Evolutionary conservation across 306 rosid species (phyloP).

Genomic region (Pueraria montana): DNA sequence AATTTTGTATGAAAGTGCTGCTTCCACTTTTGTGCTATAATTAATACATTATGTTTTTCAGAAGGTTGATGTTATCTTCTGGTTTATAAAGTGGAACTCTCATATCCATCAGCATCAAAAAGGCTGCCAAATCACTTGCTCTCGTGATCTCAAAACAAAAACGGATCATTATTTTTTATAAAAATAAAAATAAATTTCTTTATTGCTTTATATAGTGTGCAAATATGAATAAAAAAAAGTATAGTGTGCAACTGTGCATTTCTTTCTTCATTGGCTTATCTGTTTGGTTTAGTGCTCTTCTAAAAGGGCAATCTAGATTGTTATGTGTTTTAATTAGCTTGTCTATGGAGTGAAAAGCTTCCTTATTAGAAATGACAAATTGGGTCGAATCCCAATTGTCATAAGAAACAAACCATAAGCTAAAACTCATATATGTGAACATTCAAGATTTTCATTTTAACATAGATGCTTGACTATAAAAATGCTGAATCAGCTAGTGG

Average conservation of each 20-base stretch:
- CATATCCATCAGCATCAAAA: constrained; percentile 47
- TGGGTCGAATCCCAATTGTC: neutral
- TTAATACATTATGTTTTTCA: constrained; percentile 41
- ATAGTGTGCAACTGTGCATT: neutral
- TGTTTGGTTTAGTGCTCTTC: neutral
- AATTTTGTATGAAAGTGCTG: constrained; percentile 40
- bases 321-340: neutral
- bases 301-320: no score
- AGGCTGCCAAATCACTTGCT: constrained; percentile 47
- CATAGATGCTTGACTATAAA: neutral
- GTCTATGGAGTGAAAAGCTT: no score
- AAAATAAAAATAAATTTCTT: neutral
- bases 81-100: constrained; percentile 44
- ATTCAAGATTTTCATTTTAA: neutral
- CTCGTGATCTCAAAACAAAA: constrained; percentile 41
- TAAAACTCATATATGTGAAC: neutral
- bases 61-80: constrained; percentile 45
- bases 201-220: no score
- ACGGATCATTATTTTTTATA: neutral
- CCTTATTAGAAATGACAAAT: neutral
- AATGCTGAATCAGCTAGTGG: neutral
- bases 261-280: neutral
- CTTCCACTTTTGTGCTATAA: constrained; percentile 31
- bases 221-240: no score
- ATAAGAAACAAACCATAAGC: neutral